Evolutionary conservation across 495 filamentous ascomycete species (phyloP).

Genomic region (Thermothielavioides terrestris): DNA sequence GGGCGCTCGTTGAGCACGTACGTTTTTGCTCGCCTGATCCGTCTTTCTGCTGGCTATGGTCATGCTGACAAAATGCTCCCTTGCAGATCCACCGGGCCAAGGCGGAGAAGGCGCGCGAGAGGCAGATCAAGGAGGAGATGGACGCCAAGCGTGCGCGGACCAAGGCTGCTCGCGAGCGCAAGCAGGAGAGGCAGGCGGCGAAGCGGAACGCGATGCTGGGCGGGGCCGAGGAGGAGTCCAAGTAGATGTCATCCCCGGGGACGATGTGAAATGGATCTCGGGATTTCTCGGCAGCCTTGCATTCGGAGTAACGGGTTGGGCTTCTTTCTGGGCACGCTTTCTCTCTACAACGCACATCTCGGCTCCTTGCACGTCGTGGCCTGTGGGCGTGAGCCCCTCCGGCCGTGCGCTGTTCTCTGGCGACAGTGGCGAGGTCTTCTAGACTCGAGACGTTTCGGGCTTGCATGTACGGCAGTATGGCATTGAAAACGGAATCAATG

Average conservation of each 20-base stretch:
- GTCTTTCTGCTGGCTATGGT: neutral
- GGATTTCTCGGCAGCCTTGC: conserved; percentile 43
- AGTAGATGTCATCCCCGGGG: conserved; percentile 27
- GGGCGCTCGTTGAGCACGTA: conserved; percentile 98
- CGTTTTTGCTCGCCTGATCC: conserved; percentile 34
- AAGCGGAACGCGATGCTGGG: conserved; percentile 81
- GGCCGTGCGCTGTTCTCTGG: conserved; percentile 14
- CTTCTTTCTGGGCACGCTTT: conserved; percentile 41
- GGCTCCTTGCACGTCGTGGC: conserved; percentile 23
- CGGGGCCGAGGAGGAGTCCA: conserved; percentile 58
- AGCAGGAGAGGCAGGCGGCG: conserved; percentile 72
- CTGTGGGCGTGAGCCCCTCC: conserved; percentile 7
- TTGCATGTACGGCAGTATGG: conserved; percentile 49
- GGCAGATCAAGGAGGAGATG: conserved; percentile 95
- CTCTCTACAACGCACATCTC: conserved; percentile 32
- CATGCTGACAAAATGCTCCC: conserved; percentile 16
- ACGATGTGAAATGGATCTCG: conserved; percentile 30
- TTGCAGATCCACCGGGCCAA: conserved; percentile 97
- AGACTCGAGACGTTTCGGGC: conserved; percentile 16
- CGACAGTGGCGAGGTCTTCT: conserved; percentile 19
- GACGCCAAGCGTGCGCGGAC: conserved; percentile 98
- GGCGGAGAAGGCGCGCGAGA: conserved; percentile 95
- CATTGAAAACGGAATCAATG: conserved; percentile 51
- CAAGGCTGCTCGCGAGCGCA: conserved; percentile 98
- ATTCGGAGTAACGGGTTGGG: conserved; percentile 50